Conservation (phyloP, 2,329 filamentous ascomycete species). For the Amphichorda felina region DNA sequence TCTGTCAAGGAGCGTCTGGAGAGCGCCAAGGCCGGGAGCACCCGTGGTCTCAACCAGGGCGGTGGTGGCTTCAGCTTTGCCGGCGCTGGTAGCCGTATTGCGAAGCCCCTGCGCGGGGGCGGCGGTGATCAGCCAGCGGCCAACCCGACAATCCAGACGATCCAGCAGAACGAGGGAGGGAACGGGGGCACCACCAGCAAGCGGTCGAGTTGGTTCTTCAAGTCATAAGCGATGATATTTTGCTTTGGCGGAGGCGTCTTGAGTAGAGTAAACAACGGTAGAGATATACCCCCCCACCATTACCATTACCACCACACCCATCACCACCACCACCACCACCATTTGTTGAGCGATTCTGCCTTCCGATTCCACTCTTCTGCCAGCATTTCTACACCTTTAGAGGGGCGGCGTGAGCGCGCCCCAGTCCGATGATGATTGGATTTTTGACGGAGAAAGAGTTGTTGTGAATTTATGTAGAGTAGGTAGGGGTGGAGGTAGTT, state of each 20-base stretch:
- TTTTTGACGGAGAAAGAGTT: neutral
- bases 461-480: neutral
- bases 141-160: slow-evolving; percentile 43
- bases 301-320: neutral
- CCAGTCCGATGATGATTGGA: neutral
- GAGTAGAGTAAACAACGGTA: slow-evolving; percentile 3
- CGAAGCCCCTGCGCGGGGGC: slow-evolving; percentile 55
- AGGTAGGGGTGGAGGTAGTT: neutral
- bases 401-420: neutral
- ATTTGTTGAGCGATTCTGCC: neutral
- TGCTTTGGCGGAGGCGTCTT: slow-evolving; percentile 2
- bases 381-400: neutral
- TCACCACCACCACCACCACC: neutral
- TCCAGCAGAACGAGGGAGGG: slow-evolving; percentile 45
- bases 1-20: slow-evolving; percentile 97
- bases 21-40: slow-evolving; percentile 84
- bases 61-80: slow-evolving; percentile 62
- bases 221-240: slow-evolving; percentile 24
- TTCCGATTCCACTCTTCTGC: neutral
- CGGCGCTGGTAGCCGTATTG: slow-evolving; percentile 52
- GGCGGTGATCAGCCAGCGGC: slow-evolving; percentile 30
- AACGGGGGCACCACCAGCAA: slow-evolving; percentile 32
- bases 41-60: slow-evolving; percentile 65
- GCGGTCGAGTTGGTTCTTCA: slow-evolving; percentile 66
- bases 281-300: slow-evolving; percentile 1